These are phyloP conservation scores for Mycena rosella DNA, from an alignment of 768 basidiomycete genomes.

Conservation along the genomic window DNA sequence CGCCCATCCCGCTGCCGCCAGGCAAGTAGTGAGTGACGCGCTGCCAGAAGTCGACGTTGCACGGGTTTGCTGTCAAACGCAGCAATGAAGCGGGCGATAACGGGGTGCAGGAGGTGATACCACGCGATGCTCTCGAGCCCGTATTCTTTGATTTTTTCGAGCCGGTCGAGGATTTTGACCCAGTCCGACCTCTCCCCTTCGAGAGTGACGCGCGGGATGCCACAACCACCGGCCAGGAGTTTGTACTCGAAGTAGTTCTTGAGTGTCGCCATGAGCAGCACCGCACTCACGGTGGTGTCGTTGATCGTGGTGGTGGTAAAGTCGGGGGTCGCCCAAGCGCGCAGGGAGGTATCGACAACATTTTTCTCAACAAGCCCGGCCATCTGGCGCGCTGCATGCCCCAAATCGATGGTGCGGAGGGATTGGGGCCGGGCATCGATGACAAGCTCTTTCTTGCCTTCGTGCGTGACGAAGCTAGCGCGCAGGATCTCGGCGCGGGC, in stretches of 20 bases:
- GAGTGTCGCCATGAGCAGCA: slow-evolving; percentile 52
- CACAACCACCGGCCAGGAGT: slow-evolving; percentile 31
- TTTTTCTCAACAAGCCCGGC: too few species aligned
- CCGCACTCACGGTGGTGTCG: slow-evolving; percentile 48
- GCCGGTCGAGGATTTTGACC: too few species aligned
- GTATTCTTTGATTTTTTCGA: too few species aligned
- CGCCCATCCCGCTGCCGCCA: slow-evolving; percentile 13
- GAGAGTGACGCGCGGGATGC: too few species aligned
- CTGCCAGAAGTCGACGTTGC: too few species aligned
- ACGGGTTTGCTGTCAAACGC: too few species aligned
- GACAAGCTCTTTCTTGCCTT: slow-evolving; percentile 39
- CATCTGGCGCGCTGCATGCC: slow-evolving; percentile 34
- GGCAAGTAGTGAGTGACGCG: slow-evolving; percentile 3
- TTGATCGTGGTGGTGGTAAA: slow-evolving; percentile 59
- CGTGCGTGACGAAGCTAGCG: slow-evolving; percentile 7
- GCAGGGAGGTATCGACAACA: too few species aligned
- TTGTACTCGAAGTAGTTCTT: slow-evolving; percentile 55
- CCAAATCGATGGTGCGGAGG: slow-evolving; percentile 41
- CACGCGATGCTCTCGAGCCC: too few species aligned
- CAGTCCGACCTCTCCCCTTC: too few species aligned
- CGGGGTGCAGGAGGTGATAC: too few species aligned
- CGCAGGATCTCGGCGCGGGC: slow-evolving; percentile 48
- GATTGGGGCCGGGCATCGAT: not conserved
- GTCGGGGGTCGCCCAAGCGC: slow-evolving; percentile 54
- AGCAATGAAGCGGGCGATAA: too few species aligned